Base-by-base conservation (phyloP, 768 basidiomycete species). In the Pulveroboletus ravenelii region DNA sequence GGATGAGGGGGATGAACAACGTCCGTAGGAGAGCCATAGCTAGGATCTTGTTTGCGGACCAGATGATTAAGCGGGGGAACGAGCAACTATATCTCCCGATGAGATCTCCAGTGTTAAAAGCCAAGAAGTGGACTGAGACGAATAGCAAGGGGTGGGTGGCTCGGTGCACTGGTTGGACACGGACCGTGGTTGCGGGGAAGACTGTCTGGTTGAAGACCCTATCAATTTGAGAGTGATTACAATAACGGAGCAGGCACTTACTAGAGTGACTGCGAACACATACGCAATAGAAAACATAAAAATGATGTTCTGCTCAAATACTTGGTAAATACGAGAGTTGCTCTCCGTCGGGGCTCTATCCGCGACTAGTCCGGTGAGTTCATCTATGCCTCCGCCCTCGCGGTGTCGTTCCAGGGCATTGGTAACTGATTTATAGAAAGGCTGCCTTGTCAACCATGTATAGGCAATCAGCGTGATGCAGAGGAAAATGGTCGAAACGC, bases 141-240 rank as follows among this genome's bases (percentile, higher is more conserved):
- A 96, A 96, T 25, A 95, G 74, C n/a, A 93, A 72, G 0, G 91
- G 89, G 57, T 93, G 89, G 36, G 77, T 80, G 23, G 66, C 62
- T 3, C 79, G 76, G 54, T 84, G 84, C 13, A 79, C 81, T 3
- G 93, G 79, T 34, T 69, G 66, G 46, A 96, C 80, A 0, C 85
- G 86, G 4, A 84, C 79, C 3, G 93, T 93, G 55, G 93, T 85
- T 0, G 93, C 79, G 5, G 93, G 93, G 70, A 80, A 95, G 41
- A 94, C 85, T 29, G 92, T 78, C 93, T 95, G 40, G 29, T 50
- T 35, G 20, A 51, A 46, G 42, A 45, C 5, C 5, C 20, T 20
- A 36, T 55, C 43, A 57, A 35, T 48, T 41, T 51, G 42, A 46
- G 37, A 44, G 25, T 35, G 3, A 48, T 34, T 10, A 47, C 10